phyloP scores from a whole-genome alignment of 345 rosid species.

The Excoecaria cochinchinensis region DNA sequence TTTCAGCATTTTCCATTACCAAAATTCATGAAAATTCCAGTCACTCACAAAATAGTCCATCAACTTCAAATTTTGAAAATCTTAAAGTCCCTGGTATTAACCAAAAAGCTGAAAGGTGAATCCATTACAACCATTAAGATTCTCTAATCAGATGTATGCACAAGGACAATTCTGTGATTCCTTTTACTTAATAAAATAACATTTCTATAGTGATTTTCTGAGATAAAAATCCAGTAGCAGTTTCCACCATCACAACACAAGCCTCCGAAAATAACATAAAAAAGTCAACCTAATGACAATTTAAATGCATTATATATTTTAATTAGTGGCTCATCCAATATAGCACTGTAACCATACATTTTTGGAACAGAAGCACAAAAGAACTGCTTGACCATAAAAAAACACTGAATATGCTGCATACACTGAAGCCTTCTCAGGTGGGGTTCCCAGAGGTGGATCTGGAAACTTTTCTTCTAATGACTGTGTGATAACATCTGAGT shows the following conservation, averaged over 20 bases:
- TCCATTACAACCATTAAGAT: not conserved
- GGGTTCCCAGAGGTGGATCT: constrained; percentile 71
- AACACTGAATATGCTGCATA: constrained; percentile 32
- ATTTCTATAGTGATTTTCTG: not conserved
- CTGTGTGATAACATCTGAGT: constrained; percentile 87
- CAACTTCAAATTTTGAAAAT: not conserved
- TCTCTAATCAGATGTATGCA: not conserved
- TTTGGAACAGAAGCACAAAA: not conserved
- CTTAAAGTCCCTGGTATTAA: not conserved
- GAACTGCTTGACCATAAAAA: not conserved
- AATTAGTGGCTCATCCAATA: not conserved
- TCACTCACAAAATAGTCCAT: not conserved
- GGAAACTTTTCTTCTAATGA: constrained; percentile 84
- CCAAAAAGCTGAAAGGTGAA: not conserved
- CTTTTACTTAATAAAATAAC: not conserved
- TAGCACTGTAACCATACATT: not conserved
- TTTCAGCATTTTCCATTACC: not conserved
- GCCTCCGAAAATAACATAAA: not conserved
- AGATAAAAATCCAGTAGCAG: not conserved
- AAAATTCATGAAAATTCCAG: not conserved
- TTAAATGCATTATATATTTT: not conserved
- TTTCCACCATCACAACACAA: not conserved
- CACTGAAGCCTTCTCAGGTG: constrained; percentile 84
- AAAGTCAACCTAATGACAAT: not conserved
- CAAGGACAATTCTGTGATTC: not conserved